Evolutionary conservation across 805 yeast species (phyloP).

Genomic region (Candida chilensis): DNA sequence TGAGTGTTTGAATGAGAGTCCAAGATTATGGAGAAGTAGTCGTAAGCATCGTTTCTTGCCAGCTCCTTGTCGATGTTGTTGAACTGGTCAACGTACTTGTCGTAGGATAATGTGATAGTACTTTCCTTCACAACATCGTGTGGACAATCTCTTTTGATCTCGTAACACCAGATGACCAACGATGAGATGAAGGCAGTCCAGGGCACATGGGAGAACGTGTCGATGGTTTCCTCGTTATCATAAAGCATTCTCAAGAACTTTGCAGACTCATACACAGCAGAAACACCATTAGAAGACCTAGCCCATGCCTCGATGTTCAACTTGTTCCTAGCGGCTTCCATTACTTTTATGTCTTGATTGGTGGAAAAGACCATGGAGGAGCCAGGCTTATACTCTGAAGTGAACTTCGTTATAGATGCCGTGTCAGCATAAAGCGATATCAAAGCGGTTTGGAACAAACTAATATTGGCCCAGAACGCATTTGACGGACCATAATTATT

Average conservation of each 20-base stretch:
- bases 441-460: constrained; percentile 12
- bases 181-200: constrained; percentile 4
- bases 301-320: constrained; percentile 12
- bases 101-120: too few relatives aligned
- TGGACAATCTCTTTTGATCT: constrained; percentile 6
- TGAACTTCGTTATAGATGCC: constrained; percentile 6
- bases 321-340: constrained; percentile 7
- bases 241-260: constrained; percentile 13
- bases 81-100: too few relatives aligned
- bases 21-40: constrained; percentile 8
- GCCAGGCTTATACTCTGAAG: constrained; percentile 3
- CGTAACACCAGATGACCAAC: constrained; percentile 8
- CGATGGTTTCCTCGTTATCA: constrained; percentile 10
- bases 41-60: constrained; percentile 6
- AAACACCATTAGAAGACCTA: constrained; percentile 12
- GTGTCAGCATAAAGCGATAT: constrained; percentile 15
- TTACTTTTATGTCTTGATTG: constrained; percentile 4
- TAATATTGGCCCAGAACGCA: constrained; percentile 20
- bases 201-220: constrained; percentile 13
- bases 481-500: constrained; percentile 22
- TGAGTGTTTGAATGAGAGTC: constrained; percentile 7
- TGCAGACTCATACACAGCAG: constrained; percentile 13
- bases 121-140: neutral
- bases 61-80: constrained; percentile 3
- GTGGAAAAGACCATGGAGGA: constrained; percentile 1